Evolutionary conservation across 179 eudicot genomes (phyloP), one percentile per base, ranked within the genome.

Genomic region (Vitellaria paradoxa): DNA sequence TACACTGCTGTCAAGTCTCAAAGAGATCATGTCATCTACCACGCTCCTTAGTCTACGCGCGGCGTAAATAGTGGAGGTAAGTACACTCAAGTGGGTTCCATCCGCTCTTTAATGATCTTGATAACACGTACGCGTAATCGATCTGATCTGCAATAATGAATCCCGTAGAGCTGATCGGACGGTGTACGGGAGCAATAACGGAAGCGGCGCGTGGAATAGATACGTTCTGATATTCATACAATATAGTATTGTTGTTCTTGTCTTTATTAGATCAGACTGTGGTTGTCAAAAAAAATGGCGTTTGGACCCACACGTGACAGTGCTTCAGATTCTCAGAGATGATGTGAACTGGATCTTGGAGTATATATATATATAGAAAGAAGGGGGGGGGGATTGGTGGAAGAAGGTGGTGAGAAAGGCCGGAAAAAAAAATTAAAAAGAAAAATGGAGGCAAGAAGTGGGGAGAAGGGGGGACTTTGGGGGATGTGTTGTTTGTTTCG

Each of bases 331-430:
- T 30, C 37, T 70, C 65, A 50, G 67, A 18, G 21, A 30, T 52
- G 63, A 26, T 23, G 45, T 78, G 81, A 77, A 77, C 76, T 81
- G 81, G 81, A 73, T 15, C 68, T 77, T 73, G 74, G 74, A 56
- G 24, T 7, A 53, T 47, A 65, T 23, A 15, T 17, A 3, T 49
- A 20, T 12, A 20, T 1, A 12, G 42, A 8, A 9, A 15, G 60
- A 26, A 9, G 37, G 37, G 37, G 37, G 37, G 37, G 2, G 37
- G 37, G 37, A 1, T 2, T 2, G 37, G n/a, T n/a, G 9, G 21
- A 15, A 12, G 37, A 8, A 4, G 40, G 72, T 11, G 57, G 53
- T 67, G 70, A 5, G 18, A 24, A 64, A 30, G 37, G 37, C 37
- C 2, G n/a, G 45, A 17, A 24, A 30, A 64, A 24, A 17, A 64